Base-by-base conservation (phyloP, 305 asterid genomes). In the Fraxinus xanthoxyloides region DNA sequence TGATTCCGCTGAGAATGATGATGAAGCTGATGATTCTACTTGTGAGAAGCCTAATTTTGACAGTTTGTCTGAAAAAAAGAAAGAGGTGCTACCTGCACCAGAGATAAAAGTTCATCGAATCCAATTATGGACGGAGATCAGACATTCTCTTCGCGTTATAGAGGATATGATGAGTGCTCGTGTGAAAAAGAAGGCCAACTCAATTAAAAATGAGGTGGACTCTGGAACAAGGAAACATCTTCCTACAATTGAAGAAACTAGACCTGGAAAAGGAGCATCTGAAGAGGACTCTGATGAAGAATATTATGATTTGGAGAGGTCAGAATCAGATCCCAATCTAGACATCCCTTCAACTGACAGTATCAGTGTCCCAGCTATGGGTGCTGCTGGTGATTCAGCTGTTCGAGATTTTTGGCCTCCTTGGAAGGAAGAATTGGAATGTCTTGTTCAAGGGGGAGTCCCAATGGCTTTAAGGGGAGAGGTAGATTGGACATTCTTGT, bases 241-340 rank as follows among this genome's bases (percentile, higher is more conserved):
- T 85, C 79, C 90, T 89, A 75, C 92, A 17, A 86, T 87, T 81
- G 97, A 91, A 84, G 98, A 94, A 88, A 86, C 91, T 81, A 90
- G 88, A 77, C 89, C 90, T 63, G 92, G 82, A 54, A 94, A 94
- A 86, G 98, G 94, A 79, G 89, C 91, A 80, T 86, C 92, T 38
- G 98, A 97, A 86, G 99, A 94, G 84, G 99, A 97, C 80, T 97
- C 99, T 5, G 98, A 97, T 83, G 99, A 97, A 82, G 98, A 93
- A 88, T 97, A 91, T 82, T 94, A 93, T 79, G 99, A 97, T 84
- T 72, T 96, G 89, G 99, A 97, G 83, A 92, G 95, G 87, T 89
- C 97, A 77, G 98, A 95, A 86, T 94, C 97, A 26, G 97, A 94
- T 83, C 69, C 90, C 32, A n/a, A 72, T 79, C 98, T 82, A 63